Conservation (phyloP, 805 yeast species). For the Komagataella pseudopastoris region DNA sequence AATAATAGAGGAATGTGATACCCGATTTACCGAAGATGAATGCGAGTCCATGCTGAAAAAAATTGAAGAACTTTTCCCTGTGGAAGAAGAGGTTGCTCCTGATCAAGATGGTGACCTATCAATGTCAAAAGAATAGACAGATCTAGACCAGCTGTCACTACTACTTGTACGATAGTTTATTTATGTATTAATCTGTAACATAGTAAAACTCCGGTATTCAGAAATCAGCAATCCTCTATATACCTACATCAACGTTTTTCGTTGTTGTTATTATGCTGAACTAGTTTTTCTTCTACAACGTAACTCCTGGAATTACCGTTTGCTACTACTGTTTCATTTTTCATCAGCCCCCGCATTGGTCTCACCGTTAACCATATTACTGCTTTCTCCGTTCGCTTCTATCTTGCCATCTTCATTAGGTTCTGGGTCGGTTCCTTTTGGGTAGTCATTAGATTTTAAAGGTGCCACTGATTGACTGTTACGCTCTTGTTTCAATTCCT, state of each 20-base stretch:
- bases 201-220: not conserved
- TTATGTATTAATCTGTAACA: not conserved
- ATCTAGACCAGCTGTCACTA: not conserved
- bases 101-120: slow-evolving; percentile 6
- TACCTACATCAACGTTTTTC: not conserved
- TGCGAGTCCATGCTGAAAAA: slow-evolving; percentile 45
- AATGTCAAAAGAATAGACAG: not conserved
- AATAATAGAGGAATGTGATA: slow-evolving; percentile 86
- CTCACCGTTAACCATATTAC: not conserved
- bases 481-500: slow-evolving; percentile 14
- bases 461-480: not conserved
- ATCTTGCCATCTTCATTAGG: not conserved
- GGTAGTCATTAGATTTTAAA: not conserved
- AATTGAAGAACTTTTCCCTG: slow-evolving; percentile 40
- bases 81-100: slow-evolving; percentile 6
- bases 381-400: not conserved
- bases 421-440: not conserved
- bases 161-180: not conserved
- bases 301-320: not conserved
- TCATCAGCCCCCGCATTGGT: not conserved
- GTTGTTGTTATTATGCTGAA: not conserved
- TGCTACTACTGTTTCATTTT: not conserved
- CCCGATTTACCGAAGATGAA: slow-evolving; percentile 59
- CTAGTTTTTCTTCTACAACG: not conserved
- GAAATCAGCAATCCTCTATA: not conserved